Evolutionary conservation across 2,329 filamentous ascomycete species (phyloP).

Genomic region (Aspergillus ibericus): DNA sequence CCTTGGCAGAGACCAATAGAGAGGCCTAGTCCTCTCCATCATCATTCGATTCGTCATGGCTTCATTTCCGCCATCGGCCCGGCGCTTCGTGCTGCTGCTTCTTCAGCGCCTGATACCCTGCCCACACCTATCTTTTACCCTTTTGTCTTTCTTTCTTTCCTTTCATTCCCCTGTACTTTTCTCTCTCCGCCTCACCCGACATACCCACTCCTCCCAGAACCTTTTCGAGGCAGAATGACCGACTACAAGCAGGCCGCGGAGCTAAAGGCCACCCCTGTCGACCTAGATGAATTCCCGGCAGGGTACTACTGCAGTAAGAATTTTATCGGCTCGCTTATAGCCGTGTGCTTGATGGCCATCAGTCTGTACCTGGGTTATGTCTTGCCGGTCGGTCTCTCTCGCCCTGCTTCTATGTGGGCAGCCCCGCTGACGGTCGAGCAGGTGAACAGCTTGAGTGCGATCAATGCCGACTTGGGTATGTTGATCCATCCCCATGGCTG

Average conservation of each 20-base stretch:
- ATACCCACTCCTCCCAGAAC: not conserved
- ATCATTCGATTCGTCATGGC: not conserved
- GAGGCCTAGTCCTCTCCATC: not conserved
- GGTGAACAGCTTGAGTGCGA: conserved; percentile 22
- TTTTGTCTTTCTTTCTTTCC: not conserved
- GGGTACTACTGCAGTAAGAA: conserved; percentile 3
- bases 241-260: not conserved
- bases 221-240: not conserved
- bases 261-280: not conserved
- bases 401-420: too few relatives aligned
- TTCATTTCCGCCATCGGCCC: not conserved
- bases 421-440: not conserved
- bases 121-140: too few relatives aligned
- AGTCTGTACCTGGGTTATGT: conserved; percentile 25
- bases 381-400: conserved; percentile 10
- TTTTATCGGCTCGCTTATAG: conserved; percentile 2
- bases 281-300: not conserved
- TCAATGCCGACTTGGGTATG: conserved; percentile 28
- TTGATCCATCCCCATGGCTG: not conserved
- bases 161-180: not conserved
- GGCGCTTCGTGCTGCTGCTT: not conserved
- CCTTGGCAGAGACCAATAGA: not conserved
- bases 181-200: not conserved
- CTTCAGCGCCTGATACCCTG: not conserved
- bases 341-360: conserved; percentile 9